Base-by-base conservation (phyloP, 306 rosid genomes). In the Fragaria iinumae region DNA sequence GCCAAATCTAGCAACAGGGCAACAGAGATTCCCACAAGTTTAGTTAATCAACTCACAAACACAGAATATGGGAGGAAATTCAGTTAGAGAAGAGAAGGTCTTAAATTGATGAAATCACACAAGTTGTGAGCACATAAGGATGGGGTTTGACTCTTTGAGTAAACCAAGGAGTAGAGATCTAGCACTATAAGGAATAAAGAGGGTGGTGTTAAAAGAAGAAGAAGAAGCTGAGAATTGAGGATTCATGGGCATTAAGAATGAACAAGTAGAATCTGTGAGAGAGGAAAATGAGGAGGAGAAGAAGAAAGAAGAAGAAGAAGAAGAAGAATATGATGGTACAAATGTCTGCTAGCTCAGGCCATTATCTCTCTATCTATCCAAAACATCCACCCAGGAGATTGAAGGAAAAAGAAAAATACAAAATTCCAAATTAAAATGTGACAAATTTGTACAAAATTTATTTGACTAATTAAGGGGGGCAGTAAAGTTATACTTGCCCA, bases 401-500 rank as follows among this genome's bases (percentile, higher is more conserved):
- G 39, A 29, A 45, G 74, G 14, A 29, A 49, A 80, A 38, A 0
- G 7, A 43, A 44, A 4, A 18, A 25, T 72, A 55, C 55, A 59
- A 72, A 59, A 25, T 29, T 56, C 5, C 8, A 23, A 41, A 66
- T 21, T 29, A 50, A 67, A 78, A 65, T 65, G 25, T 34, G 47
- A 36, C 21, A 5, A 13, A 12, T 62, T 57, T 44, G 6, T 50
- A 44, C 49, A 27, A 48, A 47, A 72, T 53, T 18, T 32, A 23
- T 39, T 69, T 10, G 14, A 3, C 62, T 47, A 56, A 71, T 45
- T 68, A 79, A 84, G 43, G 2, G 44, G 86, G 84, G 89, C 77
- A 78, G 75, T 87, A 90, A 82, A 85, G 89, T 84, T 36, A 69
- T 75, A 80, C 29, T 82, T 85, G 16, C 90, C 92, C 91, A 88